Conservation (phyloP, 208 protist genomes). For the Crithidia thermophila region DNA sequence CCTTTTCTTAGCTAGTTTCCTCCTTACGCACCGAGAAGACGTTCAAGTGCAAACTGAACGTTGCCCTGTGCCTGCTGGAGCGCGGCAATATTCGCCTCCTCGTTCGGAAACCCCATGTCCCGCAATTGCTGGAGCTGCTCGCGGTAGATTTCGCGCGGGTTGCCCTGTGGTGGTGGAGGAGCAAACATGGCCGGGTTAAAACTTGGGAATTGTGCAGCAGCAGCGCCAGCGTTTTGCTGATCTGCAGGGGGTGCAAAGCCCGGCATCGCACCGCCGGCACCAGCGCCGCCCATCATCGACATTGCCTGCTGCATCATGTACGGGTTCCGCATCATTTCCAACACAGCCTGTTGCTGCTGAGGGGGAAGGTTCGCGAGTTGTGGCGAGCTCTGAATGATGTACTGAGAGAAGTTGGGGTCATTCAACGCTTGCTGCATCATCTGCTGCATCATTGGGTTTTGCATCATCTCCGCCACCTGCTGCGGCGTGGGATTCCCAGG, state of each 20-base stretch:
- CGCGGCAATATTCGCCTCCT: conserved; percentile 91
- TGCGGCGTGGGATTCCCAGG: conserved; percentile 5
- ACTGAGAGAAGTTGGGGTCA: conserved; percentile 72
- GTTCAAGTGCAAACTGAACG: conserved; percentile 88
- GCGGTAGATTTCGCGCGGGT: conserved; percentile 81
- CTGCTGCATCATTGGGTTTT: conserved; percentile 69
- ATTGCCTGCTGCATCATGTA: conserved; percentile 44
- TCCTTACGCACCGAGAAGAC: conserved; percentile 74
- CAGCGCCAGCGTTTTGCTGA: background rate
- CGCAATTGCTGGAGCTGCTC: conserved; percentile 89
- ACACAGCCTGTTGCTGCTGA: conserved; percentile 42
- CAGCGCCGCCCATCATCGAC: conserved; percentile 34
- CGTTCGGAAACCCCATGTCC: conserved; percentile 94
- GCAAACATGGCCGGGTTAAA: conserved; percentile 42
- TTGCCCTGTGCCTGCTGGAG: conserved; percentile 90
- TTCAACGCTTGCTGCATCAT: conserved; percentile 59
- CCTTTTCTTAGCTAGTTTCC: no score
- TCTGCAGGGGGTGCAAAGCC: background rate
- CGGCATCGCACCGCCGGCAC: conserved; percentile 1
- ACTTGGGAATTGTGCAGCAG: conserved; percentile 1
- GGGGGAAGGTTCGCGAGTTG: conserved; percentile 45
- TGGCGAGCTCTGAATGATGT: conserved; percentile 55
- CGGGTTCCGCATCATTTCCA: conserved; percentile 74
- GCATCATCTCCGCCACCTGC: conserved; percentile 54
- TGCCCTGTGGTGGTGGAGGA: conserved; percentile 49